Conservation (phyloP, 1,139 yeast species). For the Hyphopichia buzzinii region DNA sequence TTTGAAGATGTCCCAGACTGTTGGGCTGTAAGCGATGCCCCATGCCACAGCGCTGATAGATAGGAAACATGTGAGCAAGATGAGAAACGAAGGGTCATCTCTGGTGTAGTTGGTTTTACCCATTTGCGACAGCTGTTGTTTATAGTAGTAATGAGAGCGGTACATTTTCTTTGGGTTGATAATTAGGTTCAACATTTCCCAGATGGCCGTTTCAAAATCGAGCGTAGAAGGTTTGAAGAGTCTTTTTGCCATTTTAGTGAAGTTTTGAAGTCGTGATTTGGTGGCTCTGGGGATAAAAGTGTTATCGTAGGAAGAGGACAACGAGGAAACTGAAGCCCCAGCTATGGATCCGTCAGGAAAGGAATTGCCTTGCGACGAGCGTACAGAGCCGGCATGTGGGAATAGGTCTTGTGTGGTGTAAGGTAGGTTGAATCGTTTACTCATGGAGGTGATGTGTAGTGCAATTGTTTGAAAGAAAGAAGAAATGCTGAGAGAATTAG, state of each 20-base stretch:
- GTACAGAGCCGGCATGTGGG: constrained; percentile 22
- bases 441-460: constrained; percentile 16
- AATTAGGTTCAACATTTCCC: constrained; percentile 81
- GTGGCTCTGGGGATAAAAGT: constrained; percentile 1
- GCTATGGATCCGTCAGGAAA: constrained; percentile 17
- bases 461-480: background rate
- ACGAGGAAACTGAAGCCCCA: constrained; percentile 23
- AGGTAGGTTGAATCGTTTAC: constrained; percentile 32
- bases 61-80: constrained; percentile 63
- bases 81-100: constrained; percentile 87
- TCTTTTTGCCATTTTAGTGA: constrained; percentile 33
- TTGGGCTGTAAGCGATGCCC: constrained; percentile 81
- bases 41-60: constrained; percentile 80
- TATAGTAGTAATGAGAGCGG: constrained; percentile 74
- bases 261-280: constrained; percentile 10
- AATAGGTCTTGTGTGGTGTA: constrained; percentile 40
- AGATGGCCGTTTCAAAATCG: constrained; percentile 88
- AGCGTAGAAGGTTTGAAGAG: constrained; percentile 74
- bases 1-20: constrained; percentile 55
- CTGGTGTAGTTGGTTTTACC: constrained; percentile 60
- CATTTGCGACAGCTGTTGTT: constrained; percentile 29
- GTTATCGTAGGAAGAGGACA: constrained; percentile 10
- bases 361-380: constrained; percentile 7
- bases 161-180: constrained; percentile 79
- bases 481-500: background rate